phyloP scores from a whole-genome alignment of 2,329 filamentous ascomycete species.

The Talaromyces verruculosus region DNA sequence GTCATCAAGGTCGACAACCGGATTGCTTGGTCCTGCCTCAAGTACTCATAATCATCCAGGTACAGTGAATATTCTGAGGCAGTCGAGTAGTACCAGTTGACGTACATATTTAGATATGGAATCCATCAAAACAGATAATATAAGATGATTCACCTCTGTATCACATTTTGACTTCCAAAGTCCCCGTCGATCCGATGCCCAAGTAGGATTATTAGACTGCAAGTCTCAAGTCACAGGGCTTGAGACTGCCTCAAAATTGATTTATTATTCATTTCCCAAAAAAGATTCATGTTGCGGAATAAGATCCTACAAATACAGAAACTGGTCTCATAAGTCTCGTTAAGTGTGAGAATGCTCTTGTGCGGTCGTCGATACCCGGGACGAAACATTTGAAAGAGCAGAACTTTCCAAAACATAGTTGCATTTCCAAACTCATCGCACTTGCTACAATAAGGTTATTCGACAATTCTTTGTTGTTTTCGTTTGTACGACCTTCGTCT shows the following conservation, averaged over 20 bases:
- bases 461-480: not conserved
- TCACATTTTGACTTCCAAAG: not conserved
- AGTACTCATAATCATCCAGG: not conserved
- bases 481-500: not conserved
- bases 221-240: not conserved
- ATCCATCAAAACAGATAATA: not conserved
- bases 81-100: not conserved
- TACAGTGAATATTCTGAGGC: not conserved
- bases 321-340: not conserved
- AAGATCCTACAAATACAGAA: not conserved
- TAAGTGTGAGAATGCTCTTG: not conserved
- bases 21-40: not conserved
- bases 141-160: not conserved
- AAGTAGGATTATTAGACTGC: not conserved
- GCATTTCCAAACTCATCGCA: not conserved
- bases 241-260: not conserved
- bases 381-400: not conserved
- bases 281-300: not conserved
- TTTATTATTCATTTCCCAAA: not conserved
- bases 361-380: not conserved
- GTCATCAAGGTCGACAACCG: not conserved
- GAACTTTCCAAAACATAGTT: not conserved
- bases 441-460: not conserved
- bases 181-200: not conserved
- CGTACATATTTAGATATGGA: not conserved